phyloP scores from a whole-genome alignment of 2,329 filamentous ascomycete species.

The Aspergillus latus region DNA sequence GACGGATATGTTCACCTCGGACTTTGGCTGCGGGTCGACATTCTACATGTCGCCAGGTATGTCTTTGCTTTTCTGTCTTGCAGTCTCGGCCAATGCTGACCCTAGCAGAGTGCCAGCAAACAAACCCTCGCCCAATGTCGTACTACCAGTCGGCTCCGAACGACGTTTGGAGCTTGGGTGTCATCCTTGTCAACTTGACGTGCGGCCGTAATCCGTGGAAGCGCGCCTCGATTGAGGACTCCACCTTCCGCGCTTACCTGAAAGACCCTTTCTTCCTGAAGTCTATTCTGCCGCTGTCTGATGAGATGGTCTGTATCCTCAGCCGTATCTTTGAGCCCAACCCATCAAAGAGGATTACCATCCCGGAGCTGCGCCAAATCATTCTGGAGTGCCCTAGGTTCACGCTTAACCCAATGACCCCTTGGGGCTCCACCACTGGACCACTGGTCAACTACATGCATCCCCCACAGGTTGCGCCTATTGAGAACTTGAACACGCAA shows the following conservation, averaged over 20 bases:
- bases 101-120: conserved; percentile 80
- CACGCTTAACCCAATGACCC: conserved; percentile 50
- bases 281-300: conserved; percentile 86
- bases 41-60: conserved; percentile 99
- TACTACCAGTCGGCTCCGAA: conserved; percentile 92
- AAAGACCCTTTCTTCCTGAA: conserved; percentile 84
- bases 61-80: not conserved
- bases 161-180: conserved; percentile 97
- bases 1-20: conserved; percentile 76
- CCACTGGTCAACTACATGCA: conserved; percentile 36
- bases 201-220: conserved; percentile 99
- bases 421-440: conserved; percentile 40
- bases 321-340: conserved; percentile 84
- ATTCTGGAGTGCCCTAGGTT: conserved; percentile 77
- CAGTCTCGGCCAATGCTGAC: conserved; percentile 14
- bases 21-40: conserved; percentile 96
- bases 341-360: conserved; percentile 76
- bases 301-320: conserved; percentile 85
- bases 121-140: conserved; percentile 65
- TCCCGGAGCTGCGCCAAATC: conserved; percentile 73
- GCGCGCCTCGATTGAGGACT: conserved; percentile 87
- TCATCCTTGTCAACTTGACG: conserved; percentile 94
- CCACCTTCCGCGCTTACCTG: conserved; percentile 88
- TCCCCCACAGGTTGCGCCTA: conserved; percentile 36
- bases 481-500: conserved; percentile 36